These are phyloP conservation scores for Diaporthe eres DNA, from an alignment of 2,329 filamentous ascomycete species.

Conservation along the genomic window DNA sequence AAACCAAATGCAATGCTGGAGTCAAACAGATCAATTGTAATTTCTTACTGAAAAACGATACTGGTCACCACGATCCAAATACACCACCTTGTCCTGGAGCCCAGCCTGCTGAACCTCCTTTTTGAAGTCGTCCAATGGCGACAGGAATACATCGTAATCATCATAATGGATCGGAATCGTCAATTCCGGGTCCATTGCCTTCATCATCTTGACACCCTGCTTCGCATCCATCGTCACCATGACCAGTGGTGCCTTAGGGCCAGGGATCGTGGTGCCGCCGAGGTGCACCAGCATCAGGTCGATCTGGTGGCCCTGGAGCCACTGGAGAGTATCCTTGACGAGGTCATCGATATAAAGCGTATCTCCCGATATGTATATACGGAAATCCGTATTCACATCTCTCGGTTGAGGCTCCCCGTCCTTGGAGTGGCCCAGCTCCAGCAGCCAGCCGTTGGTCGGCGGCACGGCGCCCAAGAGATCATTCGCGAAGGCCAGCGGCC, in stretches of 20 bases:
- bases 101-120: slow-evolving; percentile 67
- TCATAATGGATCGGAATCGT: slow-evolving; percentile 77
- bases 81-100: slow-evolving; percentile 67
- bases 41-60: slow-evolving; percentile 65
- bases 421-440: slow-evolving; percentile 69
- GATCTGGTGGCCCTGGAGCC: slow-evolving; percentile 67
- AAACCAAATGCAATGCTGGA: too few relatives aligned
- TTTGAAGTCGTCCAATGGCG: slow-evolving; percentile 72
- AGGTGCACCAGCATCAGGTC: slow-evolving; percentile 78
- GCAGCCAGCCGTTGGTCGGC: slow-evolving; percentile 77
- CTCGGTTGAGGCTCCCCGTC: slow-evolving; percentile 35
- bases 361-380: slow-evolving; percentile 78
- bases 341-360: slow-evolving; percentile 72
- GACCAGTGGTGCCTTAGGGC: slow-evolving; percentile 68
- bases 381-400: slow-evolving; percentile 63
- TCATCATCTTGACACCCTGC: slow-evolving; percentile 72
- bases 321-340: slow-evolving; percentile 70
- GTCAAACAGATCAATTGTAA: background rate
- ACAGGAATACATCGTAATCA: slow-evolving; percentile 74
- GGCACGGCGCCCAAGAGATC: slow-evolving; percentile 63
- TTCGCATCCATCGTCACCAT: slow-evolving; percentile 80
- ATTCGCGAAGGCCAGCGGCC: slow-evolving; percentile 55
- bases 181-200: slow-evolving; percentile 70
- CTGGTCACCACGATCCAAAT: slow-evolving; percentile 71
- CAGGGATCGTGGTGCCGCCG: slow-evolving; percentile 76